phyloP scores from a whole-genome alignment of 2,329 filamentous ascomycete genomes.

The Septoria linicola region DNA sequence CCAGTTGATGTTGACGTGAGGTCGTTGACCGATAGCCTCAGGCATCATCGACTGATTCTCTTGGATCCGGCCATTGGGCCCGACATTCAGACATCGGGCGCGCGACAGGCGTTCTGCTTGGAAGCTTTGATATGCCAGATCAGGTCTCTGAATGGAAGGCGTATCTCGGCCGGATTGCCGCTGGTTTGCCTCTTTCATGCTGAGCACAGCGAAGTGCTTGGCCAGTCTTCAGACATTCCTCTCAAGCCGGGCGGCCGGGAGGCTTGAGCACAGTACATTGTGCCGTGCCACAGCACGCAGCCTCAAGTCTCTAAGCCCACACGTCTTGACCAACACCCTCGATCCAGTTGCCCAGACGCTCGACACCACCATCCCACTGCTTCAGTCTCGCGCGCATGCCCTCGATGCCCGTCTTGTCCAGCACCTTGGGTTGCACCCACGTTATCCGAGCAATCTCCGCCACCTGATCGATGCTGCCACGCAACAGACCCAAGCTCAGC shows the following conservation, averaged over 20 bases:
- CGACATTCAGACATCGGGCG: too few relatives aligned
- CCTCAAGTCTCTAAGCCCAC: conserved; percentile 65
- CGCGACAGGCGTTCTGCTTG: not conserved
- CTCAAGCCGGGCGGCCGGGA: too few relatives aligned
- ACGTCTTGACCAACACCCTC: conserved; percentile 91
- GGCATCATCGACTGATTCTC: not conserved
- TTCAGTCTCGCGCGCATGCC: conserved; percentile 83
- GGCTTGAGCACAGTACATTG: too few relatives aligned
- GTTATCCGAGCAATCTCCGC: conserved; percentile 91
- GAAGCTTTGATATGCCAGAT: not conserved
- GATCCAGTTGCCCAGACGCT: conserved; percentile 95
- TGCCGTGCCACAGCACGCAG: too few relatives aligned
- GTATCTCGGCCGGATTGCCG: too few relatives aligned
- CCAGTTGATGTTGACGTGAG: too few relatives aligned
- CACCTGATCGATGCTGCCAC: conserved; percentile 94
- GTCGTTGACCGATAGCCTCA: conserved; percentile 12
- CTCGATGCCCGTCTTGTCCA: conserved; percentile 93
- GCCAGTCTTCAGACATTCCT: too few relatives aligned
- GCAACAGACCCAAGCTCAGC: conserved; percentile 84
- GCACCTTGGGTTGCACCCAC: conserved; percentile 97
- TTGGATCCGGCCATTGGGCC: not conserved
- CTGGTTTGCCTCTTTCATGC: too few relatives aligned
- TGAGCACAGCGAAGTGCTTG: too few relatives aligned
- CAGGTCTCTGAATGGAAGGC: not conserved
- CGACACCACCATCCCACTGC: conserved; percentile 96